Evolutionary conservation across 495 filamentous ascomycete species (phyloP).

Genomic region (Daldinia vernicosa): DNA sequence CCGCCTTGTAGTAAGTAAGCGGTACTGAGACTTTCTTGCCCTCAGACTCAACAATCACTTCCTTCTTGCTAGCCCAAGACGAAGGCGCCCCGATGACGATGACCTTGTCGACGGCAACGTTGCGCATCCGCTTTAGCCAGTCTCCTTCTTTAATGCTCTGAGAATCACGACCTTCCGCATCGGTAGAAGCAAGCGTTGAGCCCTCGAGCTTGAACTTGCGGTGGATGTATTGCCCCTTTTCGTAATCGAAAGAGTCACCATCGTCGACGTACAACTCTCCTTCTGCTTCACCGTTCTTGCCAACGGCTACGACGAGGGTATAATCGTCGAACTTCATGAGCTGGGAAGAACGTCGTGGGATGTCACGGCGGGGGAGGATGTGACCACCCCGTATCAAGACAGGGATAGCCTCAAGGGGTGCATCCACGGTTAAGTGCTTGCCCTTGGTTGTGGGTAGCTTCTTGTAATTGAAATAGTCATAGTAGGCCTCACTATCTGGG

Average conservation of each 20-base stretch:
- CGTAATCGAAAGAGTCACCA: constrained; percentile 88
- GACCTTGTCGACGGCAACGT: constrained; percentile 81
- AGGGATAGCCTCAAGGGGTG: constrained; percentile 85
- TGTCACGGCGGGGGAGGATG: constrained; percentile 88
- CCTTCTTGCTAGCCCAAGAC: constrained; percentile 73
- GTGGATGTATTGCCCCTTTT: constrained; percentile 86
- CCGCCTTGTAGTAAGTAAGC: constrained; percentile 68
- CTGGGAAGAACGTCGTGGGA: constrained; percentile 81
- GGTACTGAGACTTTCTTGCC: constrained; percentile 67
- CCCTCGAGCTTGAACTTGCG: constrained; percentile 71
- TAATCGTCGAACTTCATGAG: constrained; percentile 96
- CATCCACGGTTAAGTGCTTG: constrained; percentile 70
- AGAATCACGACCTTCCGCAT: constrained; percentile 60
- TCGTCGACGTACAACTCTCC: constrained; percentile 92
- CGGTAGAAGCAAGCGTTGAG: constrained; percentile 62
- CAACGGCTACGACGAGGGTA: constrained; percentile 83
- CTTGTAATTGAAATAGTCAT: constrained; percentile 90
- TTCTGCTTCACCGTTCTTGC: constrained; percentile 74
- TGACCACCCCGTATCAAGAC: constrained; percentile 92
- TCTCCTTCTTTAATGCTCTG: constrained; percentile 71
- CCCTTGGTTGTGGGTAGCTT: constrained; percentile 72
- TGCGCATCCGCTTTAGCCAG: constrained; percentile 78
- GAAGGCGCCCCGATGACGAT: constrained; percentile 80
- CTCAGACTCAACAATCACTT: constrained; percentile 73
- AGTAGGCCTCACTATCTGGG: constrained; percentile 86